Evolutionary conservation across 2,329 filamentous ascomycete genomes (phyloP), one percentile per base, ranked within the genome.

Genomic region (Apiospora hydei): DNA sequence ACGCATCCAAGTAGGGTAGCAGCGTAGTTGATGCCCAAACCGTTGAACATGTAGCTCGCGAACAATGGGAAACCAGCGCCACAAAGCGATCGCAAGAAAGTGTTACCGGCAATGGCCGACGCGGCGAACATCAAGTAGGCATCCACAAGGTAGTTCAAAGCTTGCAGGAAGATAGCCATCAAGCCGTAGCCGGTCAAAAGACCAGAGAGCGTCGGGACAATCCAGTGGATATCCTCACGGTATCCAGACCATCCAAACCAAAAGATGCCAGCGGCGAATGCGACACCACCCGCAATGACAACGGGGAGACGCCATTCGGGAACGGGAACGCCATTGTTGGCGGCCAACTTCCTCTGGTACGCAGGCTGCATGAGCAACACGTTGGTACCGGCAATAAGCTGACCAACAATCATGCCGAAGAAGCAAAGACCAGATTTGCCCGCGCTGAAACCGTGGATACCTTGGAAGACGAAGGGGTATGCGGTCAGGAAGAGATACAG

Each of bases 401-500:
- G 89, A 67, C 94, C 94, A 11, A 86, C 77, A 69, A 96, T 89
- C 91, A 98, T 94, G 71, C 94, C 95, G 77, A 98, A 94, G 81
- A 95, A 97, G 6, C 94, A 91, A 6, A 98, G 86, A 1, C 94
- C 95, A 4, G 91, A 88, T 24, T 93, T 82, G 71, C 95, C 95
- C 1, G 87, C 78, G 46, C 84, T 89, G 84, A 96, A 92, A 75
- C 88, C 87, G 81, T 97, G 92, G 5, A 95, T 86, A 41, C 87
- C 85, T 73, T 92, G 85, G 83, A 96, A 97, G 67, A 97, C 92
- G 64, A 96, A 88, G 0, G 93, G 92, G 77, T 97, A 97, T 0
- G 94, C 93, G 0, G 94, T 95, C 70, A 98, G 86, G 84, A 96
- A 96, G 38, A 96, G 90, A 78, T 96, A 97, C 0, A 97, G 88